Evolutionary conservation across 345 rosid genomes (phyloP).

Genomic region (Eucalyptus curtisii): DNA sequence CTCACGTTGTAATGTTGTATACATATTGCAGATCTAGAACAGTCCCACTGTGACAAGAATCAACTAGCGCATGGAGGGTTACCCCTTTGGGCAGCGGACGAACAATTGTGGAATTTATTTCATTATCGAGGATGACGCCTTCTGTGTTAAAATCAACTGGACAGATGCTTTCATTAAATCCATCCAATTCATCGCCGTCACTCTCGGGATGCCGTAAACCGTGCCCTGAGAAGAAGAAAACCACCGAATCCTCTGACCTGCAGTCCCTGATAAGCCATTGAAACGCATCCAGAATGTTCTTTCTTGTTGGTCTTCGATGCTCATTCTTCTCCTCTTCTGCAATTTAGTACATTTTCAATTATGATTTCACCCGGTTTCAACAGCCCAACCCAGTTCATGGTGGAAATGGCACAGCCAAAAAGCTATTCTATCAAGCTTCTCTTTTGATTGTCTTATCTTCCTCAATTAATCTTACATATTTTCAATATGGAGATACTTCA

Average conservation of each 20-base stretch:
- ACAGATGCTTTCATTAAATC: constrained; percentile 47
- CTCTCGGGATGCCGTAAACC: constrained; percentile 32
- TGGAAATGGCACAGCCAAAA: not conserved
- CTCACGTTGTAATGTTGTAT: constrained; percentile 20
- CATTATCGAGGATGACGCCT: constrained; percentile 39
- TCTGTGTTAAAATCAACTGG: constrained; percentile 32
- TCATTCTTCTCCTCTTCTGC: constrained; percentile 22
- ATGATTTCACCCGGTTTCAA: not conserved
- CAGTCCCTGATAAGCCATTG: constrained; percentile 39
- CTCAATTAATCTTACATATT: not conserved
- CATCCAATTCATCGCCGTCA: constrained; percentile 36
- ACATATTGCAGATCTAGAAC: constrained; percentile 34
- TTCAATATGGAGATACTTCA: not conserved
- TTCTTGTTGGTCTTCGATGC: constrained; percentile 20
- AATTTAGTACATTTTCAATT: not conserved
- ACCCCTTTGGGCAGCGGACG: constrained; percentile 29
- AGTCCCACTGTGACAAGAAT: constrained; percentile 69
- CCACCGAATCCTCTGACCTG: constrained; percentile 25
- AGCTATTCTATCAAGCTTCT: not conserved
- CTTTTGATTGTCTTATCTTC: not conserved
- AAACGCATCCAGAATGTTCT: constrained; percentile 28
- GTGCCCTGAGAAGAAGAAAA: constrained; percentile 59
- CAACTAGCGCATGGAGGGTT: constrained; percentile 50
- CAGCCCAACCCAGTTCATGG: not conserved
- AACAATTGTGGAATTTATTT: constrained; percentile 33